Base-by-base conservation (phyloP, 2,329 filamentous ascomycete genomes). In the Talaromyces sp. region DNA sequence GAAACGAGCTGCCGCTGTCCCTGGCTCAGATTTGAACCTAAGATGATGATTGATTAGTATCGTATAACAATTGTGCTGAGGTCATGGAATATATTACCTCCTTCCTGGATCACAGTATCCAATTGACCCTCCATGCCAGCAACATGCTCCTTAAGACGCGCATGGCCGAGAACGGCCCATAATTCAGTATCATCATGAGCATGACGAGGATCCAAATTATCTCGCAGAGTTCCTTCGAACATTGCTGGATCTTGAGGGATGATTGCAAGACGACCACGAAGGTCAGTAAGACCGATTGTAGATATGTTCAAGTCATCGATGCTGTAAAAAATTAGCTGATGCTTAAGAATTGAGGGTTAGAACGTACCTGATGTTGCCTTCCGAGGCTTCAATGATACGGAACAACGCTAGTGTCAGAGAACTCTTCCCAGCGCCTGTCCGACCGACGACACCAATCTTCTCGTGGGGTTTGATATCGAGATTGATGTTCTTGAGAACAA, bases 191-290 rank as follows among this genome's bases (percentile, higher is more conserved):
- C 96, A 78, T 97, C 94, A 74, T 97, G 93, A 63, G 96, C 92
- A 76, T 97, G 91, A 33, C 90, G 92, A 27, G 96, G 96, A 75
- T 99, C 95, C 45, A 98, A 85, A 74, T 99, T 99, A 78, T 99
- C 95, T 70, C 95, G 88, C 68, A 99, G 87, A 9, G 90, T 93
- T 60, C 93, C 93, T 78, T 96, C 92, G 72, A 99, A 99, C 67
- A 99, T 86, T 68, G 94, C 94, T 35, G 95, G 94, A 79, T 99
- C 96, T 76, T 99, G 95, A 4, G 96, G 95, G 70, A 99, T 99
- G 73, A 99, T 99, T 63, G 95, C 94, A 57, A 99, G 83, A 65
- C 95, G 89, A 63, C 93, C 87, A 63, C 95, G 88, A 63, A 99
- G 84, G 77, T 99, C 95, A 62, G 96, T 80, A 62, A 99, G 81